These are phyloP conservation scores for Beauveria varroae DNA, from an alignment of 2,329 filamentous ascomycete species.

Conservation along the genomic window DNA sequence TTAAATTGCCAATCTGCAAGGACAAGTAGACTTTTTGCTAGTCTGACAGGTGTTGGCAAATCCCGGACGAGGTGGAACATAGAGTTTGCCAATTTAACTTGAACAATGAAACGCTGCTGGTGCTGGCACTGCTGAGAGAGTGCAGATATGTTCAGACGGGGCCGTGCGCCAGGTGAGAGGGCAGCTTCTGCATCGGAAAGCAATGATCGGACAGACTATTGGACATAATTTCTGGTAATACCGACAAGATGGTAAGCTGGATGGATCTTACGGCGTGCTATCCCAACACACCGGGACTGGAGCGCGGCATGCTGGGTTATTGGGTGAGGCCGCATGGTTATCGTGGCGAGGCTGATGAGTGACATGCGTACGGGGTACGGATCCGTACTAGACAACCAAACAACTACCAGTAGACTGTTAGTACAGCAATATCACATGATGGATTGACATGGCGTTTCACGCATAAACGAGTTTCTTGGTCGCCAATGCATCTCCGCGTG, in stretches of 20 bases:
- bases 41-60: neutral
- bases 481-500: neutral
- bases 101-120: constrained; percentile 6
- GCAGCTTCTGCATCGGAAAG: no score
- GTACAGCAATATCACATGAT: neutral
- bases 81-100: neutral
- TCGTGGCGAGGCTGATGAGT: neutral
- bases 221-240: neutral
- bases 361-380: neutral
- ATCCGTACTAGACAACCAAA: neutral
- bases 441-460: neutral
- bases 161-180: neutral
- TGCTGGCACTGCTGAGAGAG: neutral
- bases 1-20: no score
- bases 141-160: neutral
- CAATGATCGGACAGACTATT: no score
- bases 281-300: neutral
- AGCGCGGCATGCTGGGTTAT: neutral
- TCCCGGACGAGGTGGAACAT: neutral
- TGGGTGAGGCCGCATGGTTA: neutral
- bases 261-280: neutral
- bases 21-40: neutral
- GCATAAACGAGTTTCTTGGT: neutral
- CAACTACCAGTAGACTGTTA: neutral
- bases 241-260: neutral